Conservation (phyloP, 768 basidiomycete species). For the Phlebiopsis flavidoalba region DNA sequence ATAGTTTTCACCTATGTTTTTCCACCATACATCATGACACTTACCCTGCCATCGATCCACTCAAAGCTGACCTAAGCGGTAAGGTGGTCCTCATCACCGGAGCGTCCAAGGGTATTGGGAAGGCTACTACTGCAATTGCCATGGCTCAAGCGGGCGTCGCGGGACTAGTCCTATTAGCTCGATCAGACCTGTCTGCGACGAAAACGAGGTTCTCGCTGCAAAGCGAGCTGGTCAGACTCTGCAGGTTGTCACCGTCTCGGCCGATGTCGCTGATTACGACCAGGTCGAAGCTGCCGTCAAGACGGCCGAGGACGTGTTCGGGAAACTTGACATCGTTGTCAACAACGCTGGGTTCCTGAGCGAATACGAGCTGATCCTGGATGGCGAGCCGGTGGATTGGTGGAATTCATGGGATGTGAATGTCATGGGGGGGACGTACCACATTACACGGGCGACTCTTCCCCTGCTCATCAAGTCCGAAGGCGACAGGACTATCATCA, state of each 20-base stretch:
- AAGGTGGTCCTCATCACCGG: constrained; percentile 26
- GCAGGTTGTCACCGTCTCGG: background rate
- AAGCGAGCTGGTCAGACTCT: background rate
- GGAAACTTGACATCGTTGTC: background rate
- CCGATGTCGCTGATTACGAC: background rate
- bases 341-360: background rate
- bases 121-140: constrained; percentile 16
- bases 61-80: constrained; percentile 9
- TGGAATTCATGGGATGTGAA: constrained; percentile 6
- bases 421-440: constrained; percentile 7
- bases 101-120: constrained; percentile 24
- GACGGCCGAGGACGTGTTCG: background rate
- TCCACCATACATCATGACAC: constrained; percentile 1
- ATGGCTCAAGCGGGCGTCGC: constrained; percentile 25
- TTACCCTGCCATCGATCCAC: constrained; percentile 25
- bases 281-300: background rate
- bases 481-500: background rate
- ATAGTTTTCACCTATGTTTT: too few species aligned
- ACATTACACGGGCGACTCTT: constrained; percentile 8
- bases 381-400: constrained; percentile 9
- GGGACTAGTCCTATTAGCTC: constrained; percentile 19
- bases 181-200: background rate
- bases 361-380: background rate
- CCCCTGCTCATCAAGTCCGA: constrained; percentile 5
- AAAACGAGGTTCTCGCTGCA: background rate